These are phyloP conservation scores for Fusarium sp. DNA, from an alignment of 2,329 filamentous ascomycete genomes.

Conservation along the genomic window DNA sequence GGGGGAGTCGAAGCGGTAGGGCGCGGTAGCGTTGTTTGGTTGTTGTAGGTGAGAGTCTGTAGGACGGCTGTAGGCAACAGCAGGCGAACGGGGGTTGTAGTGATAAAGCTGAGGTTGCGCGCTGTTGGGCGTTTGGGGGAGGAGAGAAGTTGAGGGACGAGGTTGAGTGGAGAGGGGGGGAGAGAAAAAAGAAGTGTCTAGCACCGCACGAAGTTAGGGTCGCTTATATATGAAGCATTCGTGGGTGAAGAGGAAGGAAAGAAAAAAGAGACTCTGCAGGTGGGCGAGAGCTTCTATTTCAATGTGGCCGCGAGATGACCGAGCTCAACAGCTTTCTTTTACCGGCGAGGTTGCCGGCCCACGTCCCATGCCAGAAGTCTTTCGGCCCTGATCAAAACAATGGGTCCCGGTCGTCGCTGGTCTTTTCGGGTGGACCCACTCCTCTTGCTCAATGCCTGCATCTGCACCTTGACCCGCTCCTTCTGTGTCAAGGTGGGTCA, in stretches of 20 bases:
- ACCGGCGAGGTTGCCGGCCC: constrained; percentile 44
- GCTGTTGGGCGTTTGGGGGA: constrained; percentile 26
- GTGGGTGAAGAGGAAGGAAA: constrained; percentile 59
- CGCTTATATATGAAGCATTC: constrained; percentile 60
- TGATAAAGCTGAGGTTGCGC: constrained; percentile 33
- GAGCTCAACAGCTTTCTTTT: constrained; percentile 35
- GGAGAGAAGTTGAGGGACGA: constrained; percentile 41
- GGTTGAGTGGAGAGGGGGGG: constrained; percentile 43
- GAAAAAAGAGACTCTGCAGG: constrained; percentile 46
- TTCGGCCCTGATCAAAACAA: constrained; percentile 42
- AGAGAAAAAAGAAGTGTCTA: constrained; percentile 47
- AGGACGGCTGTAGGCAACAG: constrained; percentile 41
- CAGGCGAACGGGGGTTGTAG: constrained; percentile 4
- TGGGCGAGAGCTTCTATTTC: constrained; percentile 55
- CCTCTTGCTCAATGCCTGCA: constrained; percentile 29
- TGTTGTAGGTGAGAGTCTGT: constrained; percentile 25
- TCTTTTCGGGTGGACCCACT: constrained; percentile 28
- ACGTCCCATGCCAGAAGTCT: constrained; percentile 42
- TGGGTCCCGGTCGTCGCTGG: constrained; percentile 32
- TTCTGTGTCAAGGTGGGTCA: neutral
- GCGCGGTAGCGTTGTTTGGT: constrained; percentile 22
- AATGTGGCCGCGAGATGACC: constrained; percentile 44
- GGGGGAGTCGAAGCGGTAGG: constrained; percentile 20
- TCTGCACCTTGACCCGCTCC: constrained; percentile 20
- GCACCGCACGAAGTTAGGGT: constrained; percentile 63